Conservation (phyloP, 2,329 filamentous ascomycete genomes). For the Ramichloridium luteum region DNA sequence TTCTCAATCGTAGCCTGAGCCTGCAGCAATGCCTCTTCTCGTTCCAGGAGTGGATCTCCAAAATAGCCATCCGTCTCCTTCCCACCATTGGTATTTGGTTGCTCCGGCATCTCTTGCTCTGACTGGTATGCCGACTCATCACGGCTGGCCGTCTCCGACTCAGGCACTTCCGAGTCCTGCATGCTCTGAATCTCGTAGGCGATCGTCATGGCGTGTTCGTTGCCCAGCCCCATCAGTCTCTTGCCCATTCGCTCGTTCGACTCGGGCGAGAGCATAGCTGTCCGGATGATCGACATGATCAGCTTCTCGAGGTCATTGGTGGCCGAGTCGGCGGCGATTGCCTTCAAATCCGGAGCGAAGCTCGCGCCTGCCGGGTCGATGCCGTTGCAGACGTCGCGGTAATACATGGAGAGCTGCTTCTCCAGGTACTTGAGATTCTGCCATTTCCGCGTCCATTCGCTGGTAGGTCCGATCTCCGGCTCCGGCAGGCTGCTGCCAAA, state of each 20-base stretch:
- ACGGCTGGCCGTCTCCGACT: slow-evolving; percentile 18
- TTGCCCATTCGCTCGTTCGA: slow-evolving; percentile 36
- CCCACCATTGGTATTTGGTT: slow-evolving; percentile 10
- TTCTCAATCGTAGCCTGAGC: slow-evolving; percentile 36
- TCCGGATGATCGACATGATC: slow-evolving; percentile 38
- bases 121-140: slow-evolving; percentile 22
- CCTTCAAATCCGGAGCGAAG: slow-evolving; percentile 36
- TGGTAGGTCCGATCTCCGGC: slow-evolving; percentile 28
- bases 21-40: slow-evolving; percentile 38
- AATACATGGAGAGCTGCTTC: slow-evolving; percentile 36
- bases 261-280: slow-evolving; percentile 35
- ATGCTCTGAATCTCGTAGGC: slow-evolving; percentile 23
- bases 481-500: slow-evolving; percentile 38
- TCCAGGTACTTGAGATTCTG: slow-evolving; percentile 42
- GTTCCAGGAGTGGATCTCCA: slow-evolving; percentile 35
- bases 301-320: slow-evolving; percentile 28
- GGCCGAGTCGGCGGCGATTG: slow-evolving; percentile 34
- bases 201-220: slow-evolving; percentile 23
- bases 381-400: slow-evolving; percentile 33
- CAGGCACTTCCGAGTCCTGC: slow-evolving; percentile 19
- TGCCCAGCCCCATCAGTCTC: slow-evolving; percentile 22
- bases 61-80: slow-evolving; percentile 14
- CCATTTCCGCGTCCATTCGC: slow-evolving; percentile 41
- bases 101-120: slow-evolving; percentile 17
- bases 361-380: slow-evolving; percentile 22